A percentile compares a stretch with the other conserved stretches of the same genome.
Conservation (phyloP, 768 basidiomycete genomes). For the Tulasnella sp. region DNA sequence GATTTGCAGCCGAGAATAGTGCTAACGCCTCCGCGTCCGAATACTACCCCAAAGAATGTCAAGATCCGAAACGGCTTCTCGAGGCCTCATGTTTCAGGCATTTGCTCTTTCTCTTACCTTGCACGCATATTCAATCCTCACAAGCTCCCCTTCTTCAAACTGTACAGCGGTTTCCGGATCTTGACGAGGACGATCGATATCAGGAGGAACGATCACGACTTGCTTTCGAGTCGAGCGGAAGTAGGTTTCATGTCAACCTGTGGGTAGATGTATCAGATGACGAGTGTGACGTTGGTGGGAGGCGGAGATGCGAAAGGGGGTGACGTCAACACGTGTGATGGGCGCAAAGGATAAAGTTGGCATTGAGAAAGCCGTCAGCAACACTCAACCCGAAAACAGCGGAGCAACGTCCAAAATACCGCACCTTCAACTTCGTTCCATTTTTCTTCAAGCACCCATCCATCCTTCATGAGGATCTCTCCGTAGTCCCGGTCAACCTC, state of each 20-base stretch:
- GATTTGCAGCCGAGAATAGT: slow-evolving; percentile 63
- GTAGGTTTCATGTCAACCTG: slow-evolving; percentile 70
- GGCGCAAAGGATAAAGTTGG: background rate
- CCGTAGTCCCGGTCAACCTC: slow-evolving; percentile 30
- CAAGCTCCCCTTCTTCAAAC: slow-evolving; percentile 63
- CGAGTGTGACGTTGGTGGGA: background rate
- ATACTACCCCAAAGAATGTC: slow-evolving; percentile 68
- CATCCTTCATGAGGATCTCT: slow-evolving; percentile 44
- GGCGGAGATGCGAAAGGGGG: background rate
- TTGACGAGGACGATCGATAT: slow-evolving; percentile 17
- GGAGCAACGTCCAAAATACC: slow-evolving; percentile 34
- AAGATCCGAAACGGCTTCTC: background rate
- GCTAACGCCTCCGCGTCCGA: slow-evolving; percentile 59
- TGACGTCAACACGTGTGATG: background rate
- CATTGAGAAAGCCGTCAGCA: background rate
- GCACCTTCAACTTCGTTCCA: slow-evolving; percentile 47
- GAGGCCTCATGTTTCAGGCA: background rate
- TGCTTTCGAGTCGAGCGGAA: slow-evolving; percentile 61
- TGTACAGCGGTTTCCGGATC: slow-evolving; percentile 37
- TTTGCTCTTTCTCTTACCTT: slow-evolving; percentile 50
- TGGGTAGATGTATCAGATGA: too few species aligned
- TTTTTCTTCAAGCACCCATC: slow-evolving; percentile 64
- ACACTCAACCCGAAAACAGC: too few species aligned
- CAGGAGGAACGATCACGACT: slow-evolving; percentile 42
- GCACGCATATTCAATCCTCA: slow-evolving; percentile 80